A percentile compares a stretch with the other conserved stretches of the same genome.
Conservation (phyloP, 208 protist species). For the Acanthamoeba healyi region DNA sequence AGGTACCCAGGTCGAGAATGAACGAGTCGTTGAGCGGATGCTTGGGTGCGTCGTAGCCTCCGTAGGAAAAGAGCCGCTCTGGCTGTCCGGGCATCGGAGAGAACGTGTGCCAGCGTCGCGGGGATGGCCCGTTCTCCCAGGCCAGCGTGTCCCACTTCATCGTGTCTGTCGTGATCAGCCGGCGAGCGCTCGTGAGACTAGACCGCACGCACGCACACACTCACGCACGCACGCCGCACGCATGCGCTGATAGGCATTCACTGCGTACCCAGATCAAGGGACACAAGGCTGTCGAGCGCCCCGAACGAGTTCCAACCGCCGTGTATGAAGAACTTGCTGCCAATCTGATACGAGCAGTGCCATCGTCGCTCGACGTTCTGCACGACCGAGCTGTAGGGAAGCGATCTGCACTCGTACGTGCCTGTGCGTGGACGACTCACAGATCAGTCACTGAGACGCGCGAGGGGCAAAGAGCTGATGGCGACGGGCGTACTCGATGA, state of each 20-base stretch:
- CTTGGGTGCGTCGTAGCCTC: conserved; percentile 49
- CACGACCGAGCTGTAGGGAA: conserved; percentile 19
- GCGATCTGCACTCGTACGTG: neutral
- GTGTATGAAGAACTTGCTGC: conserved; percentile 50
- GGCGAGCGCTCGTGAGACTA: neutral
- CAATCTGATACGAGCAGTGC: conserved; percentile 33
- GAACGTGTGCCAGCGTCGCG: conserved; percentile 51
- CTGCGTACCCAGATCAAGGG: conserved; percentile 37
- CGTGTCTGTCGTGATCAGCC: neutral
- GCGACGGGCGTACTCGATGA: neutral
- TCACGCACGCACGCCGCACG: neutral
- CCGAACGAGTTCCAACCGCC: conserved; percentile 37
- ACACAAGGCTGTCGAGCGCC: conserved; percentile 2
- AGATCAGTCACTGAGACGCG: neutral
- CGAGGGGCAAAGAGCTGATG: no score
- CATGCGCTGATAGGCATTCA: neutral
- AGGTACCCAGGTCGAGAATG: conserved; percentile 40
- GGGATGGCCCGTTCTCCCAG: neutral
- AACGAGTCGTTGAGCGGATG: neutral
- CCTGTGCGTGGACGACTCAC: neutral
- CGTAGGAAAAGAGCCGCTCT: neutral
- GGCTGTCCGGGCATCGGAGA: neutral
- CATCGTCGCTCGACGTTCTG: conserved; percentile 61
- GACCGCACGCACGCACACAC: no score
- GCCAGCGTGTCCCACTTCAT: conserved; percentile 37